Conservation (phyloP, 2,329 filamentous ascomycete species). For the Trichoderma hamatum region DNA sequence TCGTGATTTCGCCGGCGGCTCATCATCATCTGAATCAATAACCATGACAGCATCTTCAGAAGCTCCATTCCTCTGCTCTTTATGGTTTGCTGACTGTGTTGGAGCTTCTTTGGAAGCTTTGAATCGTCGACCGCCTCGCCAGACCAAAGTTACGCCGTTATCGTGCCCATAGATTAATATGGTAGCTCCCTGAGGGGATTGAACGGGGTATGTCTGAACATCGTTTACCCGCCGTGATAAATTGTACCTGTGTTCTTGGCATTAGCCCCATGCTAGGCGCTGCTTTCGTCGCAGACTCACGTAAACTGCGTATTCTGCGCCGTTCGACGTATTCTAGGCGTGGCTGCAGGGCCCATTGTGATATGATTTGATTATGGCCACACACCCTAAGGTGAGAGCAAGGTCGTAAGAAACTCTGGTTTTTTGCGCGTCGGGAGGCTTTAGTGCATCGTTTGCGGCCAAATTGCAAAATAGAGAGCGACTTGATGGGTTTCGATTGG, state of each 20-base stretch:
- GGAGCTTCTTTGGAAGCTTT: slow-evolving; percentile 48
- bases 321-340: slow-evolving; percentile 51
- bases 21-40: slow-evolving; percentile 65
- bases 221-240: slow-evolving; percentile 60
- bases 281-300: slow-evolving; percentile 37
- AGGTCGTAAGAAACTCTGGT: neutral
- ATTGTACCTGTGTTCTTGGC: slow-evolving; percentile 56
- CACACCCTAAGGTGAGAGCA: slow-evolving; percentile 24
- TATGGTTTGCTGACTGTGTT: slow-evolving; percentile 32
- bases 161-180: slow-evolving; percentile 67
- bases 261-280: neutral
- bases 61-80: slow-evolving; percentile 56
- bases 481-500: neutral
- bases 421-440: neutral
- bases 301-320: slow-evolving; percentile 54
- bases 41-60: slow-evolving; percentile 61
- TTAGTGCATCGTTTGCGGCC: neutral
- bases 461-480: neutral
- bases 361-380: slow-evolving; percentile 20
- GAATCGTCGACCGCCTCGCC: slow-evolving; percentile 65
- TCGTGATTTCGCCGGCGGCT: slow-evolving; percentile 42
- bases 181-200: slow-evolving; percentile 64
- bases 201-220: slow-evolving; percentile 63
- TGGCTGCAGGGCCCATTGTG: slow-evolving; percentile 40
- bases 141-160: slow-evolving; percentile 62